phyloP scores from a whole-genome alignment of 1,284 basidiomycete species.

The Rhodotorula sp. region DNA sequence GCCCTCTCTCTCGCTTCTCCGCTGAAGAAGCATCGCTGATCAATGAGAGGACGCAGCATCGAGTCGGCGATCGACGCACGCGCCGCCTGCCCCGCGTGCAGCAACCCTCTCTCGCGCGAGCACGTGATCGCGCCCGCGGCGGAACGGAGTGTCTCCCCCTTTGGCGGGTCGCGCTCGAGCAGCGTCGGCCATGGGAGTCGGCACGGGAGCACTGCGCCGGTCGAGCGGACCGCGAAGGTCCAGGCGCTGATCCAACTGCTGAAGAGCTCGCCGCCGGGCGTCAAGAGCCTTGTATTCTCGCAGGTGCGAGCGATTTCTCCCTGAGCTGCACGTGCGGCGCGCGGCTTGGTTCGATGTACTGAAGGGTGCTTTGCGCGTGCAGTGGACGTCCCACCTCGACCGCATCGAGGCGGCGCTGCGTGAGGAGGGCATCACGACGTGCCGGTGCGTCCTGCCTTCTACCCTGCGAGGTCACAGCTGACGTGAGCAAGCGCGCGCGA shows the following conservation, averaged over 20 bases:
- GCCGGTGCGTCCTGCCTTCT: constrained; percentile 19
- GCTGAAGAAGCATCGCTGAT: neutral
- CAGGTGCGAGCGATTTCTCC: too few species aligned
- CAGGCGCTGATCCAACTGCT: constrained; percentile 32
- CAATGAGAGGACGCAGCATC: constrained; percentile 13
- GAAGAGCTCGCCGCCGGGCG: constrained; percentile 26
- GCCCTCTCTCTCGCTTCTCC: too few species aligned
- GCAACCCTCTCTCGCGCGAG: constrained; percentile 14
- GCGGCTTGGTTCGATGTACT: too few species aligned
- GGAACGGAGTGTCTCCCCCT: constrained; percentile 1
- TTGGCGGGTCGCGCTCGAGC: constrained; percentile 6
- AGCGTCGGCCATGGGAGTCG: constrained; percentile 11
- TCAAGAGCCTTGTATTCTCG: constrained; percentile 46
- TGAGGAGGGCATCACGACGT: constrained; percentile 33
- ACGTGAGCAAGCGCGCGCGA: fast-evolving
- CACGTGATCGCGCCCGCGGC: constrained; percentile 23
- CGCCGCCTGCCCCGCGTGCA: constrained; percentile 21
- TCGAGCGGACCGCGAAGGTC: constrained; percentile 35
- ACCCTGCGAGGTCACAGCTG: neutral
- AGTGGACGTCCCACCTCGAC: constrained; percentile 46
- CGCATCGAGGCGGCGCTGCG: constrained; percentile 37
- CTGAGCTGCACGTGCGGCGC: too few species aligned
- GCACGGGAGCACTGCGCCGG: constrained; percentile 1
- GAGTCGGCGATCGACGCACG: constrained; percentile 23
- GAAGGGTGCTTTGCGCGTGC: neutral